Evolutionary conservation across 2,329 filamentous ascomycete genomes (phyloP).

Genomic region (Oidium heveae): DNA sequence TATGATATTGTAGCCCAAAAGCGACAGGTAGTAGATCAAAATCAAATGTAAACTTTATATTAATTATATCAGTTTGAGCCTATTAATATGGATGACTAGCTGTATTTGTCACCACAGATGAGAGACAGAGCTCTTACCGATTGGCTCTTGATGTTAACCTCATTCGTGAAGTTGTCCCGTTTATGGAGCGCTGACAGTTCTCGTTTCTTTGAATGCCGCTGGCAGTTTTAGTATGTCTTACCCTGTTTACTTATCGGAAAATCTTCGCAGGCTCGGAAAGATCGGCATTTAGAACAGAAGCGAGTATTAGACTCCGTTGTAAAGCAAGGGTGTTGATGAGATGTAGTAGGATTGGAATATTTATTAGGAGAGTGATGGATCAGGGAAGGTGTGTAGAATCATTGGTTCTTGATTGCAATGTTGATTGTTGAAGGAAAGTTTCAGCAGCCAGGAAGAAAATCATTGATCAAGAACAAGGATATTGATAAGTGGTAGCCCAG

Average conservation of each 20-base stretch:
- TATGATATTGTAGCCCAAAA: too few species aligned
- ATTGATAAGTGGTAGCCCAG: too few species aligned
- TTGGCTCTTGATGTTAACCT: background rate
- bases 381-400: too few species aligned
- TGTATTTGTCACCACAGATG: background rate
- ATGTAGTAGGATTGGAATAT: too few species aligned
- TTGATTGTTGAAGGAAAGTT: too few species aligned
- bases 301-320: background rate
- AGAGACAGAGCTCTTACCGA: background rate
- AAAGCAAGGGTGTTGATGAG: too few species aligned
- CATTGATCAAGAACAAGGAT: too few species aligned
- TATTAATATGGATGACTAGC: background rate
- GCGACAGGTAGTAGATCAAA: background rate
- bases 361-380: too few species aligned
- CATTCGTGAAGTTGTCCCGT: background rate
- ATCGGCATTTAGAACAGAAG: background rate
- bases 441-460: too few species aligned
- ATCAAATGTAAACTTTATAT: background rate
- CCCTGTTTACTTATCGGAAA: background rate
- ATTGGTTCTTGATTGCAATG: too few species aligned
- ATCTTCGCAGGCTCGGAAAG: background rate
- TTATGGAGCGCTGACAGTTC: background rate
- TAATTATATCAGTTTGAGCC: background rate
- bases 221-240: background rate
- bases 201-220: background rate